Percentiles rank a stretch among this genome's conserved stretches.
These are phyloP conservation scores for Annulohypoxylon maeteangense DNA, from an alignment of 495 filamentous ascomycete species.

Conservation along the genomic window DNA sequence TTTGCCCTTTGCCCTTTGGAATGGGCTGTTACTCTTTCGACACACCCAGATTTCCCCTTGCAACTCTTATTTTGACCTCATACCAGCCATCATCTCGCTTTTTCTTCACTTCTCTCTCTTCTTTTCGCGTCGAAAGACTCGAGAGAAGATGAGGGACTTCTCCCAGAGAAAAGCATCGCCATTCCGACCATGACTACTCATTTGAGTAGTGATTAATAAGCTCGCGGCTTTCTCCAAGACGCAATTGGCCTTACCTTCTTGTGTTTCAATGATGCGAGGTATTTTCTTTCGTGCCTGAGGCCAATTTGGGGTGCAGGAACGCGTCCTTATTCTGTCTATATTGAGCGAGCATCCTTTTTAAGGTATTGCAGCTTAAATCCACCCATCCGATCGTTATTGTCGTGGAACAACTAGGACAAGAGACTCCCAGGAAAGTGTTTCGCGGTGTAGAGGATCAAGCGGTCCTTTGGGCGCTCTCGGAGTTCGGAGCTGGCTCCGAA, in stretches of 20 bases:
- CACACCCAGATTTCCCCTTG: conserved; percentile 20
- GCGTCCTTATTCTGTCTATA: background rate
- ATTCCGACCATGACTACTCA: background rate
- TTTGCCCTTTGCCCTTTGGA: background rate
- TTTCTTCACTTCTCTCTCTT: conserved; percentile 1
- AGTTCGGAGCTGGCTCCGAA: background rate
- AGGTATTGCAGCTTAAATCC: background rate
- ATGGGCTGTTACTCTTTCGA: conserved; percentile 2
- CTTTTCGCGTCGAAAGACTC: conserved; percentile 5
- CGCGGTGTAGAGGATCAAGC: conserved; percentile 1
- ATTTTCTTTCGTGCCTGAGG: conserved; percentile 17
- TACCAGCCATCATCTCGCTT: background rate
- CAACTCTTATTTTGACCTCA: conserved; percentile 37
- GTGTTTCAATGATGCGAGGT: conserved; percentile 8
- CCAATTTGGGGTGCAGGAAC: background rate
- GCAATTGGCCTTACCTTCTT: background rate
- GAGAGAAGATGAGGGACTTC: background rate
- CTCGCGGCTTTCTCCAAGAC: background rate
- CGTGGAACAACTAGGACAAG: background rate
- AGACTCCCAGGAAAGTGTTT: background rate
- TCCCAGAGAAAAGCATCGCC: background rate
- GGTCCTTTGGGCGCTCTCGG: background rate
- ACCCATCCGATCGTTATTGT: background rate
- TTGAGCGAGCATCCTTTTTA: background rate
- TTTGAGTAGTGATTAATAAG: conserved; percentile 8